These are phyloP conservation scores for Diaporthe citrichinensis DNA, from an alignment of 2,329 filamentous ascomycete genomes.

Conservation along the genomic window DNA sequence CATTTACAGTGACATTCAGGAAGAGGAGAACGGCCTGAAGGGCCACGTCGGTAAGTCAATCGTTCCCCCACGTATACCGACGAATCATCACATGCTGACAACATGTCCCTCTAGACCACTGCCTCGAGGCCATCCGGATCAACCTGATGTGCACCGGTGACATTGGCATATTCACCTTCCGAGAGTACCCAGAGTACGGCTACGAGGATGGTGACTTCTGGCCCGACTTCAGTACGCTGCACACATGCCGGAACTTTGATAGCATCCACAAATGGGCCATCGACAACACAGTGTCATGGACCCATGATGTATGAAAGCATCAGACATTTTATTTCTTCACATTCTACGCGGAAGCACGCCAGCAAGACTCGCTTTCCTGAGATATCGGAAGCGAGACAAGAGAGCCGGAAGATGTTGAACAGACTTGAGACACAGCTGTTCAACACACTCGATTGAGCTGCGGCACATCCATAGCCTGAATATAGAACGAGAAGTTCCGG, in stretches of 20 bases:
- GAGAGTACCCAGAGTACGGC: conserved; percentile 60
- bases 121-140: conserved; percentile 66
- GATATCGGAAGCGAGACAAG: not conserved
- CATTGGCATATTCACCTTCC: conserved; percentile 68
- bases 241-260: conserved; percentile 69
- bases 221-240: conserved; percentile 68
- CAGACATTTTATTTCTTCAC: not conserved
- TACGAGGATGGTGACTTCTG: conserved; percentile 61
- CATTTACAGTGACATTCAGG: conserved; percentile 46
- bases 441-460: conserved; percentile 27
- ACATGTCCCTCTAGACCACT: conserved; percentile 59
- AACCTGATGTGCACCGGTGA: conserved; percentile 70
- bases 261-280: conserved; percentile 65
- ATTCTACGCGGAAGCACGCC: not conserved
- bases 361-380: not conserved
- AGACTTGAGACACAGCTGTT: conserved; percentile 21
- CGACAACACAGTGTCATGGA: conserved; percentile 62
- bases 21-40: conserved; percentile 55
- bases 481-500: conserved; percentile 5
- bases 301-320: conserved; percentile 47
- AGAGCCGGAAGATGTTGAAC: conserved; percentile 18
- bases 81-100: not conserved
- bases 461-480: not conserved
- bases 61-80: conserved; percentile 2
- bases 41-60: conserved; percentile 56